Conservation (phyloP, 441 rosid species). For the Croton laevigatus region DNA sequence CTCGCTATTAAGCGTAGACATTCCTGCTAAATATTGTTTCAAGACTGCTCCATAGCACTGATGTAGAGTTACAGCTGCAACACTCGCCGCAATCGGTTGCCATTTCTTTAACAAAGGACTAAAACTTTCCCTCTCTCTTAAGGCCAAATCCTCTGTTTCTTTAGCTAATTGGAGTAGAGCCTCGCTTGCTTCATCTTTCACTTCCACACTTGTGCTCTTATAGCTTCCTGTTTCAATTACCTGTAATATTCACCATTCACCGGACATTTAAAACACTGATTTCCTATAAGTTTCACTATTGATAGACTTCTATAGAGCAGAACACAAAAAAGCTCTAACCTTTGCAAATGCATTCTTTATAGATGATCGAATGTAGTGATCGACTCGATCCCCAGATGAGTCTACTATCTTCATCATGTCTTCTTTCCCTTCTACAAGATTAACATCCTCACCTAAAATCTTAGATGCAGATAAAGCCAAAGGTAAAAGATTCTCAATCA, state of each 20-base stretch:
- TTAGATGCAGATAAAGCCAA: conserved; percentile 67
- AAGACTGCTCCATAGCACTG: conserved; percentile 72
- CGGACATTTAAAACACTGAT: not conserved
- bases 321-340: conserved; percentile 30
- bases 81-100: conserved; percentile 63
- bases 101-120: conserved; percentile 75
- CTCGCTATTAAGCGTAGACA: conserved; percentile 42
- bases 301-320: not conserved
- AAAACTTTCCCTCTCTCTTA: conserved; percentile 67
- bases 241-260: conserved; percentile 27
- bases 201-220: conserved; percentile 39
- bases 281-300: no score
- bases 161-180: conserved; percentile 62
- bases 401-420: conserved; percentile 43
- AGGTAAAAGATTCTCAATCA: conserved; percentile 71
- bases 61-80: conserved; percentile 69
- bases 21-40: conserved; percentile 62
- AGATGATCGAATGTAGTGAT: conserved; percentile 72
- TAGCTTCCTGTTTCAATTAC: conserved; percentile 54
- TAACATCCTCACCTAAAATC: conserved; percentile 68
- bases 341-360: conserved; percentile 63
- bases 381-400: conserved; percentile 57
- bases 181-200: conserved; percentile 51
- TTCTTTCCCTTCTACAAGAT: conserved; percentile 48
- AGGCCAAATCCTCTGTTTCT: conserved; percentile 76